Evolutionary conservation across 2,329 filamentous ascomycete species (phyloP), one percentile per base, ranked within the genome.

Genomic region (Colletotrichum trifolii): DNA sequence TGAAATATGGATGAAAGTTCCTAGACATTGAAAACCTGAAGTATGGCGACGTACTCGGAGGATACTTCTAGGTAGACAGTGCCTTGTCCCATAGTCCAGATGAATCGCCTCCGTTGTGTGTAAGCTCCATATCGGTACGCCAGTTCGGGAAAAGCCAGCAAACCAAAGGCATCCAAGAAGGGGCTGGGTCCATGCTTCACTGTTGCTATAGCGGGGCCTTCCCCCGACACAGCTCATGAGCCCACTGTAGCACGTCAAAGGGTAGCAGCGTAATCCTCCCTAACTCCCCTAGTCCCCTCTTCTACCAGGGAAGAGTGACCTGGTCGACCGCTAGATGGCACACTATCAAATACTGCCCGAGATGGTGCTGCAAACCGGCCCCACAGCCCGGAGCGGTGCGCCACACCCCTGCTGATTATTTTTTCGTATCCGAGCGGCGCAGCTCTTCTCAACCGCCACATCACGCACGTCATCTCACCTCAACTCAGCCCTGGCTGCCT

Each of bases 381-480:
- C 58, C 52, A 40, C 49, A 33, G 39, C 35, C 38, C 56, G 56
- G 47, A 45, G 48, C 52, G 46, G 40, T 25, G 38, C 56, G 48
- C 60, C 15, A 46, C 54, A 58, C 62, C 47, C 46, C 59, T 46
- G 25, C 42, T n/a, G 35, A 45, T 34, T 34, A 38, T 25, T 33
- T 56, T 62, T 62, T 47, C 45, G 40, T 46, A 55, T 34, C 46
- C 52, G 42, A 45, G 52, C 57, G 53, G 58, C 58, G 38, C 60
- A 65, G 50, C 42, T 49, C 34, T 25, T 40, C 13, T 25, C 58
- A 62, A 45, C 62, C 58, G 62, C 62, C 58, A 62, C 63, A 65
- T 62, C 47, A 65, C 63, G 52, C 50, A 54, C 39, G 36, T 35
- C 33, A 9, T 33, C 17, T 12, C 13, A 39, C 15, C n/a, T 13